Conservation (phyloP, 164 flowering plant species). For the Akebia trifoliata region DNA sequence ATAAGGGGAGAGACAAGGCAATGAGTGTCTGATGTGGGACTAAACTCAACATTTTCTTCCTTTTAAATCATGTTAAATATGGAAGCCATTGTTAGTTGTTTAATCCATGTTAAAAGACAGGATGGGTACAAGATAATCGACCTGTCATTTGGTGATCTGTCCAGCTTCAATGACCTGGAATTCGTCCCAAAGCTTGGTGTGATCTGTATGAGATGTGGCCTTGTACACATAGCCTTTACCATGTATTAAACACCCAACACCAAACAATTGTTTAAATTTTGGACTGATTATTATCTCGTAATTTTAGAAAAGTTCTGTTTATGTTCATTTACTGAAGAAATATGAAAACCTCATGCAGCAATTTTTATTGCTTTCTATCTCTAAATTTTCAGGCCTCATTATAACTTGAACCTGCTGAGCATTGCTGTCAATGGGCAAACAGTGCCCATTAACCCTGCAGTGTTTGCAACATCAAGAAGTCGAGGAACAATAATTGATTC, state of each 20-base stretch:
- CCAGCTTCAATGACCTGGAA: too few species aligned
- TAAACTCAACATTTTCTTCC: too few species aligned
- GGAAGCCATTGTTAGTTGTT: too few species aligned
- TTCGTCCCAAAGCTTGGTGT: not conserved
- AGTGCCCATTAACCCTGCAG: constrained; percentile 65
- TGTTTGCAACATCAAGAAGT: constrained; percentile 63
- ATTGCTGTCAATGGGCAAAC: constrained; percentile 75
- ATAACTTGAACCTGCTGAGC: constrained; percentile 82
- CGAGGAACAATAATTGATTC: constrained; percentile 91
- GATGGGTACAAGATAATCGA: too few species aligned
- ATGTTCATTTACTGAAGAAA: not conserved
- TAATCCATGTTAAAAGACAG: too few species aligned
- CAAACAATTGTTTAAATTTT: not conserved
- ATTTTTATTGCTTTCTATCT: constrained; percentile 12
- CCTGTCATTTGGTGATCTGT: too few species aligned
- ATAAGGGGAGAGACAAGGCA: too few species aligned
- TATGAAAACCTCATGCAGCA: not conserved
- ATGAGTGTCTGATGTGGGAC: too few species aligned
- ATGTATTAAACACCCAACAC: not conserved
- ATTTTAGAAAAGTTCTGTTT: not conserved
- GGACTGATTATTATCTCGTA: not conserved
- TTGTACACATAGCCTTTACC: not conserved
- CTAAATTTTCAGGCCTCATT: constrained; percentile 85
- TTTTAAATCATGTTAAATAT: too few species aligned
- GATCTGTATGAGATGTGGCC: not conserved